Conservation (phyloP, 73 alveolate species). For the Paramecium bursaria region DNA sequence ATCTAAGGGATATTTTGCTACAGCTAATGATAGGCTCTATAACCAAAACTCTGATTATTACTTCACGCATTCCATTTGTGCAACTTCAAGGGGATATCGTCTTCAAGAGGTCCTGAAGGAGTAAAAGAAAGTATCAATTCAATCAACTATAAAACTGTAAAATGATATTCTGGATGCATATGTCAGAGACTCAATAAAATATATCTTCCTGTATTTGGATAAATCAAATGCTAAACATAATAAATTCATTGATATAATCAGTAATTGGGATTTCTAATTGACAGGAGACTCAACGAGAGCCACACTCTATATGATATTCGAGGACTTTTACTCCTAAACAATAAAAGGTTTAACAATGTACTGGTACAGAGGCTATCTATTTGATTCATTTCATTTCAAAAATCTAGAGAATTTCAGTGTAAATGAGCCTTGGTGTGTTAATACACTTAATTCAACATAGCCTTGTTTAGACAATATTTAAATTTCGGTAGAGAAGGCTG, state of each 20-base stretch:
- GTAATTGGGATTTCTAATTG: constrained; percentile 15
- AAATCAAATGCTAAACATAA: neutral
- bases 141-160: constrained; percentile 13
- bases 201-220: neutral
- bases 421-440: neutral
- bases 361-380: neutral
- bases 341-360: neutral
- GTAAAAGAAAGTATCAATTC: constrained; percentile 3
- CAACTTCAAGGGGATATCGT: constrained; percentile 69
- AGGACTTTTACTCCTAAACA: neutral
- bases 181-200: constrained; percentile 11
- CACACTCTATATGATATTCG: constrained; percentile 38
- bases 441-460: no score
- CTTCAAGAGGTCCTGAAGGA: neutral
- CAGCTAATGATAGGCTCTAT: constrained; percentile 89
- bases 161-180: constrained; percentile 32
- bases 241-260: neutral
- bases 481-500: constrained; percentile 6
- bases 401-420: neutral
- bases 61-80: neutral
- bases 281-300: neutral
- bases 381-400: neutral
- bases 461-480: neutral
- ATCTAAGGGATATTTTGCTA: constrained; percentile 90
- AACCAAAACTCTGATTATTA: constrained; percentile 27